Evolutionary conservation across 345 rosid species (phyloP).

Genomic region (Mangifera indica): DNA sequence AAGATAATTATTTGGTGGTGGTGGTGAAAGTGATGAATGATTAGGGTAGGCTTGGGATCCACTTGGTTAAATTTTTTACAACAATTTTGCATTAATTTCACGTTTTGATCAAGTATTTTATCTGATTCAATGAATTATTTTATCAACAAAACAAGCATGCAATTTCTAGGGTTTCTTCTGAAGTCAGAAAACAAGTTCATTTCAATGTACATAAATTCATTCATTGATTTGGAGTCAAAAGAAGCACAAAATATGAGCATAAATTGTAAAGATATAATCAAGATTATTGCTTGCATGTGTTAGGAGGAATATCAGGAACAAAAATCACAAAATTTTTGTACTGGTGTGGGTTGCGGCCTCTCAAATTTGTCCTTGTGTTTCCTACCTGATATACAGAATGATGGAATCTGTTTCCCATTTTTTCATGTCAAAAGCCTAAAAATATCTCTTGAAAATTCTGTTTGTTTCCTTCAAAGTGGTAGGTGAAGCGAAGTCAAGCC

Average conservation of each 20-base stretch:
- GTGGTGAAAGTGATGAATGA: too few species aligned
- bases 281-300: conserved; percentile 4
- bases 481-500: conserved; percentile 21
- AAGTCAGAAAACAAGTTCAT: too few species aligned
- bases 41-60: neutral
- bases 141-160: too few species aligned
- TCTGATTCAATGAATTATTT: too few species aligned
- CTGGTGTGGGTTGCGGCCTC: conserved; percentile 12
- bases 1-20: too few species aligned
- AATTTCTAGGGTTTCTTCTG: neutral
- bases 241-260: too few species aligned
- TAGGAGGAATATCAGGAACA: neutral
- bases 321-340: too few species aligned
- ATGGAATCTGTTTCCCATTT: neutral
- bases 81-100: neutral
- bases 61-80: neutral
- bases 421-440: neutral
- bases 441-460: conserved; percentile 7
- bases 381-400: conserved; percentile 20
- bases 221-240: neutral
- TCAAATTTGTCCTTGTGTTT: conserved; percentile 21
- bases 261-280: neutral
- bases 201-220: too few species aligned
- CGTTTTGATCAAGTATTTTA: neutral
- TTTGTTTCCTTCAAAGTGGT: conserved; percentile 14